Base-by-base conservation (phyloP, 768 basidiomycete species). In the Sporobolomyces phaffii region DNA sequence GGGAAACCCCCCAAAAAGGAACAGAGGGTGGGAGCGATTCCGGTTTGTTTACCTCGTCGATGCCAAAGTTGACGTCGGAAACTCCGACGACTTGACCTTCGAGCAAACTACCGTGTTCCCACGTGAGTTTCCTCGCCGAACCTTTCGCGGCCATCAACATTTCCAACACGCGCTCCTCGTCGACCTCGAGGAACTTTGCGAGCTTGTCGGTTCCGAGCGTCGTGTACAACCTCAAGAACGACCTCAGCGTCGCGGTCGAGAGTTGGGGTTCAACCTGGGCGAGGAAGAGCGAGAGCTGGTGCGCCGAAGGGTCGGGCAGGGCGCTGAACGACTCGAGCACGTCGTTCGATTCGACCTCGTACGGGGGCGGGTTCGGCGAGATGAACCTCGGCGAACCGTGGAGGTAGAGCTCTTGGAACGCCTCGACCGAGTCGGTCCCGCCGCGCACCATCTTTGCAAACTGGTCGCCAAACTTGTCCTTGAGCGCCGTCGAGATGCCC, bases 361-460 rank as follows among this genome's bases (percentile, higher is more conserved):
- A 96, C 7, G 92, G 91, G 3, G 93, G 93, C 18, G 92, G 85
- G 77, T 91, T 94, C 69, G 93, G 91, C 22, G 84, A 84, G 78
- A 99, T 93, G 81, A 97, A 97, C 77, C 96, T 94, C 5, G 96
- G 96, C 77, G 91, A 93, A 26, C 94, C 90, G 65, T 89, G 90
- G 11, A 89, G 79, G 83, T 91, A 99, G 60, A 98, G 87, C 77
- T 97, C 92, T 77, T 91, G 87, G 78, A 88, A 93, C 3, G 88
- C 87, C 28, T 85, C 80, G 57, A 90, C 79, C 22, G 87, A 85
- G 60, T 91, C 88, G 38, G 77, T 74, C 24, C 78, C 81, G 83
- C 89, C 85, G 59, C 87, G 86, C 31, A 84, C 80, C 85, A 99
- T 89, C 77, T 89, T 89, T 8, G 86, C 76, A 68, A 89, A 85